Evolutionary conservation across 2,329 filamentous ascomycete genomes (phyloP).

Genomic region (Aureobasidium sp.): DNA sequence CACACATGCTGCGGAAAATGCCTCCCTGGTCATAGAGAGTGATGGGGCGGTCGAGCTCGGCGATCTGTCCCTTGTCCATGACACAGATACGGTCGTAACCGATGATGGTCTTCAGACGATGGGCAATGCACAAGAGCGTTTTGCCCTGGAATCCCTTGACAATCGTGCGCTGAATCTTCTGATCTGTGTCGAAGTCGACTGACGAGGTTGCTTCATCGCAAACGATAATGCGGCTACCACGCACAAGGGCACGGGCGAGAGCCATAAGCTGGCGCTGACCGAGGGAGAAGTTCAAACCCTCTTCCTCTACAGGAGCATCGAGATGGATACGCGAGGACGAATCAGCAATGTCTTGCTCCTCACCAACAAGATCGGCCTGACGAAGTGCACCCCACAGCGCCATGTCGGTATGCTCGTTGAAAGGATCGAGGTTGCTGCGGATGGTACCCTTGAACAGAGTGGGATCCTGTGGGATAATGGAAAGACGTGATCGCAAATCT

Average conservation of each 20-base stretch:
- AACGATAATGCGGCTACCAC: constrained; percentile 83
- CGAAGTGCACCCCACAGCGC: constrained; percentile 72
- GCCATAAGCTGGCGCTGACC: constrained; percentile 95
- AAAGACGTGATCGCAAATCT: constrained; percentile 65
- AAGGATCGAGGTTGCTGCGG: constrained; percentile 72
- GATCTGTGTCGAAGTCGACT: constrained; percentile 94
- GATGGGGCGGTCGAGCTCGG: constrained; percentile 73
- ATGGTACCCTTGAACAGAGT: constrained; percentile 78
- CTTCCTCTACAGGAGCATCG: constrained; percentile 81
- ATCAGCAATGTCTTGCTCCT: constrained; percentile 41
- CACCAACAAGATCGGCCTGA: constrained; percentile 64
- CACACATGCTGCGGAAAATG: constrained; percentile 87
- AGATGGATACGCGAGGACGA: constrained; percentile 60
- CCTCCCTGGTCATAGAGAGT: constrained; percentile 65
- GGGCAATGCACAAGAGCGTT: constrained; percentile 87
- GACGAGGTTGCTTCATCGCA: constrained; percentile 93
- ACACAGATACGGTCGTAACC: constrained; percentile 89
- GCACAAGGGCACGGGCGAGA: constrained; percentile 80
- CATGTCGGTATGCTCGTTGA: constrained; percentile 68
- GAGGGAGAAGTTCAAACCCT: constrained; percentile 91
- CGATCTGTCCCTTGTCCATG: constrained; percentile 84
- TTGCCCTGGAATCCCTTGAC: constrained; percentile 75
- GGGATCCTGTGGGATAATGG: constrained; percentile 77
- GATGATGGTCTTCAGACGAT: constrained; percentile 85
- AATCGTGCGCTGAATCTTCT: constrained; percentile 89